Percentiles rank a stretch among this genome's conserved stretches.
These are phyloP conservation scores for Lasiosphaeria miniovina DNA, from an alignment of 495 filamentous ascomycete genomes.

Conservation along the genomic window DNA sequence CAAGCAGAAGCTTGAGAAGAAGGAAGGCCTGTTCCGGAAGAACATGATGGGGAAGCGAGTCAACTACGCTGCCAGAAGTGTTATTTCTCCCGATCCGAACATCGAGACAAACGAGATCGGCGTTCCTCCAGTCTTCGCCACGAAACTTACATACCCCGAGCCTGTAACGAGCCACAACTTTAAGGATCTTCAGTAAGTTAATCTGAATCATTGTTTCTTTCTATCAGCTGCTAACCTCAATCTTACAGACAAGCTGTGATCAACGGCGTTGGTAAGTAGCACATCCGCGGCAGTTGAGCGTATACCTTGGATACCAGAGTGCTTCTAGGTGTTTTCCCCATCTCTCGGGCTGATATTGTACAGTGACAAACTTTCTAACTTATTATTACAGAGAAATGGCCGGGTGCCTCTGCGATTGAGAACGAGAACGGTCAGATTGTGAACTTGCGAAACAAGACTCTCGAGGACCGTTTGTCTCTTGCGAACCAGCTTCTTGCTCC, in stretches of 20 bases:
- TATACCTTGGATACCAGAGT: neutral
- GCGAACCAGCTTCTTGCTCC: constrained; percentile 94
- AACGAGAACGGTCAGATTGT: constrained; percentile 92
- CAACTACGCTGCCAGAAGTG: constrained; percentile 95
- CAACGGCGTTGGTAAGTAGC: constrained; percentile 88
- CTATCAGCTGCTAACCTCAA: neutral
- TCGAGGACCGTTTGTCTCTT: constrained; percentile 78
- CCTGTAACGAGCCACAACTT: constrained; percentile 97
- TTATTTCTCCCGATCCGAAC: constrained; percentile 97
- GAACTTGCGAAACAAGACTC: constrained; percentile 78
- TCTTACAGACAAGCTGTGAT: constrained; percentile 69
- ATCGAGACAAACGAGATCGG: constrained; percentile 99
- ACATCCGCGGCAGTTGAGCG: constrained; percentile 49
- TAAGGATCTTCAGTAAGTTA: constrained; percentile 67
- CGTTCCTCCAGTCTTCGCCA: constrained; percentile 94
- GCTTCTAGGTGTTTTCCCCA: neutral
- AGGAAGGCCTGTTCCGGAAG: constrained; percentile 96
- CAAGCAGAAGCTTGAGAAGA: constrained; percentile 97
- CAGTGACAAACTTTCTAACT: neutral
- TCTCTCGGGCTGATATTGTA: neutral
- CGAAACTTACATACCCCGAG: constrained; percentile 94
- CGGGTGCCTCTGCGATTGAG: constrained; percentile 89
- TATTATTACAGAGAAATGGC: constrained; percentile 69
- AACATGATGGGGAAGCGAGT: constrained; percentile 99
- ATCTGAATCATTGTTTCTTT: neutral